Conservation (phyloP, 2,329 filamentous ascomycete genomes). For the Aspergillus ochraceoroseus region DNA sequence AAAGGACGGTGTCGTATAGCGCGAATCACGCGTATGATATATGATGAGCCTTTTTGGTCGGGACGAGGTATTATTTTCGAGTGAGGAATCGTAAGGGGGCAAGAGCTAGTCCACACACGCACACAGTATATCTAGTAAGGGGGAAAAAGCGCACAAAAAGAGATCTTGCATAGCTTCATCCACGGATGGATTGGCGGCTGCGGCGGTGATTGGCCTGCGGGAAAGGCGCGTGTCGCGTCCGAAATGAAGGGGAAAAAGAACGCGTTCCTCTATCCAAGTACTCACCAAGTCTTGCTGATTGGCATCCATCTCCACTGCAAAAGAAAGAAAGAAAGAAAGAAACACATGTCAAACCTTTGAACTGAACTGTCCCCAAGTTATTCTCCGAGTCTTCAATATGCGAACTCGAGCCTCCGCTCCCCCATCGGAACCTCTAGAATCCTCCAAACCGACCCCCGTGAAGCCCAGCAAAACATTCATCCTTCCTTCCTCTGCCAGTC, state of each 20-base stretch:
- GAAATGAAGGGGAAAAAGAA: constrained; percentile 1
- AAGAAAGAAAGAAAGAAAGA: too few species aligned
- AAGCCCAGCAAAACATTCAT: constrained; percentile 51
- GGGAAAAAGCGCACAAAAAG: too few species aligned
- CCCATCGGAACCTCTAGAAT: constrained; percentile 13
- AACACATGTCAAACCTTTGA: too few species aligned
- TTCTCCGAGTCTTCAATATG: constrained; percentile 16
- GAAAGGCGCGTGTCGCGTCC: constrained; percentile 28
- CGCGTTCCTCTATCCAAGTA: too few species aligned
- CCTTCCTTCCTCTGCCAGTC: constrained; percentile 51
- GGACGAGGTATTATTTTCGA: background rate
- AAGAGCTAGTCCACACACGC: background rate
- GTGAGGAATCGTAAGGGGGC: background rate
- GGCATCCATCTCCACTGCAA: too few species aligned
- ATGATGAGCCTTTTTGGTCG: background rate
- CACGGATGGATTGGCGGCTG: too few species aligned
- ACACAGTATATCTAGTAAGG: constrained; percentile 1
- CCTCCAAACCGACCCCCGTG: constrained; percentile 19
- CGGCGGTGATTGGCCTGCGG: constrained; percentile 25
- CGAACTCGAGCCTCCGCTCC: constrained; percentile 26
- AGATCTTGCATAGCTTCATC: too few species aligned
- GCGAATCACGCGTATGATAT: too few species aligned
- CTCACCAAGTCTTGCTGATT: too few species aligned
- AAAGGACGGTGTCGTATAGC: constrained; percentile 3
- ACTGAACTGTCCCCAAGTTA: too few species aligned